Conservation (phyloP, 2,329 filamentous ascomycete genomes). For the Anisogramma anomala region DNA sequence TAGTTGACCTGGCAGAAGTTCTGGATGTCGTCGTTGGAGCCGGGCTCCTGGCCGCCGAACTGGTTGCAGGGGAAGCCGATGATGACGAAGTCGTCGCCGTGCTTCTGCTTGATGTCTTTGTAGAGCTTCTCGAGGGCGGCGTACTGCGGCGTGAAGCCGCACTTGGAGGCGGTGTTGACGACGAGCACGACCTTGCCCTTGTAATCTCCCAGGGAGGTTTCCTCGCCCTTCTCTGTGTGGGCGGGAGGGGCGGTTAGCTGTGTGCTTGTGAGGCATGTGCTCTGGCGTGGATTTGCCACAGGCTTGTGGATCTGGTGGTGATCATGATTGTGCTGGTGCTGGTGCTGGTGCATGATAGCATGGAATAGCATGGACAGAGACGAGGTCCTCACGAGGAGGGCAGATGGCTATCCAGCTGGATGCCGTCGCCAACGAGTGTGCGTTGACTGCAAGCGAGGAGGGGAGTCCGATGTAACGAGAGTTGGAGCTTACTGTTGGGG, state of each 20-base stretch:
- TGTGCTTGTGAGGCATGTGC: not conserved
- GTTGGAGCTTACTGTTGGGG: slow-evolving; percentile 58
- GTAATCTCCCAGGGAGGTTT: slow-evolving; percentile 58
- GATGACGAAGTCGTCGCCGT: slow-evolving; percentile 70
- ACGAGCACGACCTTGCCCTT: slow-evolving; percentile 89
- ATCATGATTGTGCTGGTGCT: not conserved
- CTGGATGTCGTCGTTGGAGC: slow-evolving; percentile 69
- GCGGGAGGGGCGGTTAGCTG: slow-evolving; percentile 11
- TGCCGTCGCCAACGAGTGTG: not conserved
- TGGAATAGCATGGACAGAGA: slow-evolving; percentile 3
- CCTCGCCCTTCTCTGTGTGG: slow-evolving; percentile 55
- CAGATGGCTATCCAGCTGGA: too few relatives aligned
- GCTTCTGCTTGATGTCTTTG: slow-evolving; percentile 57
- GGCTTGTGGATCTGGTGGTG: not conserved
- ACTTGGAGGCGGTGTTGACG: slow-evolving; percentile 97
- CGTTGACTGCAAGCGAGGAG: not conserved
- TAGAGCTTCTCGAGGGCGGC: slow-evolving; percentile 82
- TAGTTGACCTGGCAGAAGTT: slow-evolving; percentile 87
- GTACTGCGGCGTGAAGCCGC: slow-evolving; percentile 96
- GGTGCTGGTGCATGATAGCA: not conserved
- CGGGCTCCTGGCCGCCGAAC: slow-evolving; percentile 84
- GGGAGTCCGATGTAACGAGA: slow-evolving; percentile 1
- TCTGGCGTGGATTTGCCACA: slow-evolving; percentile 5
- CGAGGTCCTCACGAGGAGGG: too few relatives aligned
- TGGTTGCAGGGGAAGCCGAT: slow-evolving; percentile 99